phyloP scores from a whole-genome alignment of 306 rosid species.

The Prinsepia uniflora region DNA sequence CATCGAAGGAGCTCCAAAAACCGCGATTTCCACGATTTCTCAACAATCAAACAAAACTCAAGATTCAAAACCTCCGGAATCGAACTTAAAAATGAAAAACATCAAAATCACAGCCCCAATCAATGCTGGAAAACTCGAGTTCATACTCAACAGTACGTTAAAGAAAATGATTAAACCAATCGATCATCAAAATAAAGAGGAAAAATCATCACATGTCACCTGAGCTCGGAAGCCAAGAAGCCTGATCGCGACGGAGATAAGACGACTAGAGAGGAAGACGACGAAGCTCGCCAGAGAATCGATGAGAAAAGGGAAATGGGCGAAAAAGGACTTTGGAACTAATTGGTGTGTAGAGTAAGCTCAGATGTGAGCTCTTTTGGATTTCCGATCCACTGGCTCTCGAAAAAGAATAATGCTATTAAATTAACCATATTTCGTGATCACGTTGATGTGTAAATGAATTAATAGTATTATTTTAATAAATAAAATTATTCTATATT shows the following conservation, averaged over 20 bases:
- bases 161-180: neutral
- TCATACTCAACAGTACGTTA: neutral
- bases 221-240: conserved; percentile 18
- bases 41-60: conserved; percentile 10
- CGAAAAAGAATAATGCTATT: too few species aligned
- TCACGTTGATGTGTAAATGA: too few species aligned
- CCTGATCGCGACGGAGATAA: neutral
- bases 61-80: conserved; percentile 4
- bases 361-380: conserved; percentile 3
- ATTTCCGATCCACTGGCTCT: neutral
- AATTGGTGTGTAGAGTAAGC: neutral
- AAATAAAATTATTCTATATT: too few species aligned
- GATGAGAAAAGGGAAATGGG: conserved; percentile 8
- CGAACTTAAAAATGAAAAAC: conserved; percentile 2
- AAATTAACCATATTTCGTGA: too few species aligned
- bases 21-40: neutral
- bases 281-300: conserved; percentile 20
- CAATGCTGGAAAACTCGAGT: neutral
- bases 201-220: conserved; percentile 8
- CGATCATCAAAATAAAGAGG: conserved; percentile 2
- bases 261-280: conserved; percentile 2
- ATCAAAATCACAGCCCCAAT: neutral
- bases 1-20: neutral
- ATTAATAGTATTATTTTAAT: too few species aligned
- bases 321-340: neutral